Percentiles rank a stretch among this genome's conserved stretches.
phyloP scores from a whole-genome alignment of 2,329 filamentous ascomycete genomes.

The Fonsecaea multimorphosa region DNA sequence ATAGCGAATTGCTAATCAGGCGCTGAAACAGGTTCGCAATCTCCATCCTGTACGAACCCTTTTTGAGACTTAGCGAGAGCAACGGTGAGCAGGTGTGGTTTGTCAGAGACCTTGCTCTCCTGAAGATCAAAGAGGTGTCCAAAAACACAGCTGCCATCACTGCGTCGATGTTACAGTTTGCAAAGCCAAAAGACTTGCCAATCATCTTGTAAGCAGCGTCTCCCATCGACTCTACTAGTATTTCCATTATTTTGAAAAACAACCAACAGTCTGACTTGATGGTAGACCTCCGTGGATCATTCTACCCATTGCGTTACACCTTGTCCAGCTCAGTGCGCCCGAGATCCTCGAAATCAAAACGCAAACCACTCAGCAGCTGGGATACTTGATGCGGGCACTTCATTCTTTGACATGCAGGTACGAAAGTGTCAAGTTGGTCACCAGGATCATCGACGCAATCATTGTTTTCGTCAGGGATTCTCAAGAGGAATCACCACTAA shows the following conservation, averaged over 20 bases:
- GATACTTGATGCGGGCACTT: conserved; percentile 7
- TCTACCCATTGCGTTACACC: conserved; percentile 6
- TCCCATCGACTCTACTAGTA: background rate
- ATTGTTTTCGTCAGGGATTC: conserved; percentile 8
- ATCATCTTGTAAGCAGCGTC: background rate
- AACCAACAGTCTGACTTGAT: background rate
- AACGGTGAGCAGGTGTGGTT: background rate
- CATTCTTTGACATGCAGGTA: conserved; percentile 8
- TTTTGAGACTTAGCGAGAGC: background rate
- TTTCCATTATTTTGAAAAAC: no score
- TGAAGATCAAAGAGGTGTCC: background rate
- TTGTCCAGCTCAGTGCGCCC: conserved; percentile 5
- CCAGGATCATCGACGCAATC: conserved; percentile 9
- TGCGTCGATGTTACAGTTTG: background rate
- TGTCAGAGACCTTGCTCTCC: background rate
- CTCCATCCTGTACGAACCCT: background rate
- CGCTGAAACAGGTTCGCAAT: background rate
- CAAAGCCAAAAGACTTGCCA: background rate
- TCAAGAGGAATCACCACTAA: no score
- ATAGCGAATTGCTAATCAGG: conserved; percentile 1
- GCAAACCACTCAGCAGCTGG: conserved; percentile 2
- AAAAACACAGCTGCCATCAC: background rate
- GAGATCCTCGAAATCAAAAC: conserved; percentile 1
- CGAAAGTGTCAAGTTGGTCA: conserved; percentile 8
- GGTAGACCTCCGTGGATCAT: conserved; percentile 3